Evolutionary conservation across 257 asterid genomes (phyloP).

Genomic region (Solanum okadae): DNA sequence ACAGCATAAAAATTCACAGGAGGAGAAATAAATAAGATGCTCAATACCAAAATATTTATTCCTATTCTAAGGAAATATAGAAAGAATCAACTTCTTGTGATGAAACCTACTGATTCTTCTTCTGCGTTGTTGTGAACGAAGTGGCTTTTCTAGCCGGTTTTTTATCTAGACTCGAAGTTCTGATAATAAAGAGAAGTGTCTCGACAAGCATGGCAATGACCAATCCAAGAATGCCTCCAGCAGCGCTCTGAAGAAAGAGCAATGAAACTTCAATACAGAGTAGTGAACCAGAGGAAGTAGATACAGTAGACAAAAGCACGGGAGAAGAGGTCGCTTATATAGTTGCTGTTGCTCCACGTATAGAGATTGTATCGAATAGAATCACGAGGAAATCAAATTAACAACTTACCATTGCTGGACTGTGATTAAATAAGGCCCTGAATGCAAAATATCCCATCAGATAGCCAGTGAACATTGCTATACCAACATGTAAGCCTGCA

Average conservation of each 20-base stretch:
- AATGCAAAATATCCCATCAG: conserved; percentile 80
- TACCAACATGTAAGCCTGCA: conserved; percentile 76
- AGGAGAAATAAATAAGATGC: not conserved
- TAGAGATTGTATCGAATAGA: not conserved
- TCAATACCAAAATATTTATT: not conserved
- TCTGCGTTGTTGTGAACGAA: conserved; percentile 12
- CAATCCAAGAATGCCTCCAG: conserved; percentile 94
- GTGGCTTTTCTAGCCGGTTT: conserved; percentile 11
- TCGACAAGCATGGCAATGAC: conserved; percentile 83
- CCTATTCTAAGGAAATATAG: not conserved
- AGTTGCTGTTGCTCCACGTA: not conserved
- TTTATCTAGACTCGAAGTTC: conserved; percentile 37
- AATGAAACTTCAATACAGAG: not conserved
- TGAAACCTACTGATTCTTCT: conserved; percentile 14
- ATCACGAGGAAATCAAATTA: not conserved
- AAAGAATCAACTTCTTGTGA: not conserved
- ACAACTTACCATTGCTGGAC: conserved; percentile 61
- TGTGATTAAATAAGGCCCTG: conserved; percentile 76
- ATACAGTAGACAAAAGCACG: not conserved
- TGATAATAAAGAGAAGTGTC: conserved; percentile 65
- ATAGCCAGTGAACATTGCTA: conserved; percentile 84
- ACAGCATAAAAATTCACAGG: not conserved
- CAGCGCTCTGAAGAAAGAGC: conserved; percentile 56
- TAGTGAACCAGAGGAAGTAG: not conserved
- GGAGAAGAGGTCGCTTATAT: not conserved